Conservation (phyloP, 305 asterid genomes). For the Rubia balearica region DNA sequence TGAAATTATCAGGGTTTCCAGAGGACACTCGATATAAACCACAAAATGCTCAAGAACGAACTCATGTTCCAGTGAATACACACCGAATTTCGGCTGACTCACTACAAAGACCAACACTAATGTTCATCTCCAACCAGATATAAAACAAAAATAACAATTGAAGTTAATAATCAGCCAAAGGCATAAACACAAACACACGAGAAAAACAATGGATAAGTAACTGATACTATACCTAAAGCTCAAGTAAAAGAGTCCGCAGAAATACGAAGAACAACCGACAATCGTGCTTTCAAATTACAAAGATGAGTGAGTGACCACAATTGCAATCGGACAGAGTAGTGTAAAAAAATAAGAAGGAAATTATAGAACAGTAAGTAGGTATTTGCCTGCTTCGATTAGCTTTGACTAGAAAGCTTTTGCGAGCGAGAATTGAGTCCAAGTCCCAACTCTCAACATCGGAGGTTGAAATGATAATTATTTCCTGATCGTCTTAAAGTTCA, state of each 20-base stretch:
- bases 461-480: constrained; percentile 43
- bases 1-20: constrained; percentile 49
- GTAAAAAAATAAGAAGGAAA: constrained; percentile 5
- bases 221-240: constrained; percentile 45
- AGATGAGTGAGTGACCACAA: neutral
- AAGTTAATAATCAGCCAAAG: neutral
- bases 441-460: constrained; percentile 50
- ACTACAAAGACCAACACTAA: constrained; percentile 30
- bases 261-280: constrained; percentile 56
- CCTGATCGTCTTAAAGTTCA: constrained; percentile 7
- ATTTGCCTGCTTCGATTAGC: constrained; percentile 46
- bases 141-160: neutral
- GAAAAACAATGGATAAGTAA: neutral
- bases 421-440: constrained; percentile 40
- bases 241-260: constrained; percentile 67
- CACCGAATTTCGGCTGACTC: constrained; percentile 43
- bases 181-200: neutral
- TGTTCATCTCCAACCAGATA: constrained; percentile 4
- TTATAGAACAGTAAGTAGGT: neutral
- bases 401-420: constrained; percentile 36
- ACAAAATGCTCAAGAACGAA: constrained; percentile 46
- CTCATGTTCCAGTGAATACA: constrained; percentile 54
- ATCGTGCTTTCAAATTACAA: constrained; percentile 33
- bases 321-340: neutral
- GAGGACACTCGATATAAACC: constrained; percentile 43